Evolutionary conservation across 306 rosid genomes (phyloP), one percentile per base, ranked within the genome.

Genomic region (Pterocarpus macrocarpus): DNA sequence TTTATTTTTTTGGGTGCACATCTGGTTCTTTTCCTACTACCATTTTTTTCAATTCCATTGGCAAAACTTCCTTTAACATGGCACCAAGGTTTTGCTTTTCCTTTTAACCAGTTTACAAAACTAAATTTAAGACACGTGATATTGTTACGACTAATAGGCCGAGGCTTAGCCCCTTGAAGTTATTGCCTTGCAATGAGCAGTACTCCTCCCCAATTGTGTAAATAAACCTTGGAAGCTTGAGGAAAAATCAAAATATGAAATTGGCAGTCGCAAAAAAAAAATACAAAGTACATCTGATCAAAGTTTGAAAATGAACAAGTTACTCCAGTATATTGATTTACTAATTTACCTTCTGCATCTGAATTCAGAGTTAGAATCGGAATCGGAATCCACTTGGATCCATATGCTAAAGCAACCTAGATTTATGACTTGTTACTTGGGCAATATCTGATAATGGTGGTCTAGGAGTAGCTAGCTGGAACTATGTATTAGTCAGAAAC

Each of bases 41-140:
- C 28, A 22, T 22, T 22, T 22, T 22, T 22, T 22, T 22, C 28
- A 22, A 22, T 22, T 22, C 28, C 28, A 22, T 22, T 22, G 28
- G 28, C 28, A 22, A 22, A 22, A 22, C 28, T 22, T 22, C 28
- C 28, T 22, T 22, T 1, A 22, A 17, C 47, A 35, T 38, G 38
- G 9, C 44, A 58, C 77, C 70, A 64, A 79, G 81, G 65, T 28
- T 8, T 2, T 28, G 15, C n/a, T 52, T 68, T 16, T 59, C 41
- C 75, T 39, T 58, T 15, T 57, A 5, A 11, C 74, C n/a, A 33
- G 15, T 59, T 66, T 32, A 71, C 76, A 34, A 34, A 13, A 64
- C 38, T 78, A 71, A 68, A 28, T 71, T 44, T n/a, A 34, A 52
- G 32, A 47, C 43, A 28, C 28, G 3, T 43, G 15, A 58, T 22